Base-by-base conservation (phyloP, 495 filamentous ascomycete species). In the Lasiosphaeria ovina region DNA sequence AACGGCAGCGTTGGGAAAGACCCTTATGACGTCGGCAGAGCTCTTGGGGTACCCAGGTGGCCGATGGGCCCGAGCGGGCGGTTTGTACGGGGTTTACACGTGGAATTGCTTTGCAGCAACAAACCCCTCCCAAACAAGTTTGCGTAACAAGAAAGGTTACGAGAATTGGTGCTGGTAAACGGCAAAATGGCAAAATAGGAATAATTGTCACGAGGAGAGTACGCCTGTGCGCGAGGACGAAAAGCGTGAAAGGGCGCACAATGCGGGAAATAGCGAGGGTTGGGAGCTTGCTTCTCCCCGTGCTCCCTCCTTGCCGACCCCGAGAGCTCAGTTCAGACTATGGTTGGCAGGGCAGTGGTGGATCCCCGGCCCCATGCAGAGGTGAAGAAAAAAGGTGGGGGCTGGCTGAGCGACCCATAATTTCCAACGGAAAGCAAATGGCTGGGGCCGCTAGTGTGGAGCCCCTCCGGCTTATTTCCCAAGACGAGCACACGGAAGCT, bases 321-420 rank as follows among this genome's bases (percentile, higher is more conserved):
- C 14, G 38, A 14, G 14, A 42, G 38, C 38, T 8, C 7, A 4
- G 12, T 5, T 5, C 5, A 47, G 16, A 47, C 5, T 1, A n/a
- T 47, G 44, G 44, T 47, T 47, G 44, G 44, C 44, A n/a, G 44
- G 44, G 44, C 24, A 24, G 24, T 24, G 24, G 24, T 24, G 24
- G 24, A 24, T 24, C 24, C 24, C 24, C 24, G 24, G 24, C 2
- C 2, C 24, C 24, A 24, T 2, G 24, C 24, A 24, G 44, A n/a
- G 16, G 16, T n/a, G 44, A 55, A 24, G 40, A 14, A 36, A 52
- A 59, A 48, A 35, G 42, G 17, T n/a, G 40, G 51, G 12, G 51
- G 55, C n/a, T 53, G 58, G 53, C 16, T 34, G 42, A 45, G 24
- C 24, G 24, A 2, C 24, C 24, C 2, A 24, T 24, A 24, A 2